Evolutionary conservation across 2,329 filamentous ascomycete genomes (phyloP).

Genomic region (Fusarium falciforme): DNA sequence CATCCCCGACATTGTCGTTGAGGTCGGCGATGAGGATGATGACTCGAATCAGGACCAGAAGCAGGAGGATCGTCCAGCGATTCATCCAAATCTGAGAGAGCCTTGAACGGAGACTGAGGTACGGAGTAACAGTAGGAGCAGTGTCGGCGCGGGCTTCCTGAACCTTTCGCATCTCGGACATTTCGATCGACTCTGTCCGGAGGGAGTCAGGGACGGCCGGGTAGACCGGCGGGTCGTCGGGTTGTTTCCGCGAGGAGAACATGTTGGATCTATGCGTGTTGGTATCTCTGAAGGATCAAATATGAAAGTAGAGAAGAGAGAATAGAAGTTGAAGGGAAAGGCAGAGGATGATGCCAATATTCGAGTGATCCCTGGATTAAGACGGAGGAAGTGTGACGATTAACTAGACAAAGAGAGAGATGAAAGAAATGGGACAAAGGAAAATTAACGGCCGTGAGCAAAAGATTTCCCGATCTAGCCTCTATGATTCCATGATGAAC

Average conservation of each 20-base stretch:
- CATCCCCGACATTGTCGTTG: conserved; percentile 78
- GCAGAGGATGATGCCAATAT: conserved; percentile 8
- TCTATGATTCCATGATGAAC: conserved; percentile 43
- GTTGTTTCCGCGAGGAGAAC: conserved; percentile 50
- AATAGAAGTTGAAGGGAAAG: conserved; percentile 5
- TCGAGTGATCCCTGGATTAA: conserved; percentile 18
- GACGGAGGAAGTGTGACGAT: conserved; percentile 24
- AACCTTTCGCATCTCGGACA: conserved; percentile 47
- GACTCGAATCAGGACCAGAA: conserved; percentile 85
- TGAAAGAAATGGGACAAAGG: conserved; percentile 35
- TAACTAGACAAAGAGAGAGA: conserved; percentile 26
- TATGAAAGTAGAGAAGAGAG: conserved; percentile 13
- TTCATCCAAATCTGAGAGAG: conserved; percentile 98
- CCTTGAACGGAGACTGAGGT: conserved; percentile 88
- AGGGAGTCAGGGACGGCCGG: conserved; percentile 54
- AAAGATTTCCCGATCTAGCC: conserved; percentile 31
- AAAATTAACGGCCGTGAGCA: conserved; percentile 29
- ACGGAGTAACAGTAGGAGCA: conserved; percentile 82
- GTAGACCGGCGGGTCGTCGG: conserved; percentile 46
- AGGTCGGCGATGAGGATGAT: conserved; percentile 80
- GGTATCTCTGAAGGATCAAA: conserved; percentile 36
- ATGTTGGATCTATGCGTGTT: conserved; percentile 50
- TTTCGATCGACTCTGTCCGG: conserved; percentile 51
- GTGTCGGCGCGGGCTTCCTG: conserved; percentile 61
- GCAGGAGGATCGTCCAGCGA: conserved; percentile 90